These are phyloP conservation scores for Fragaria vesca DNA, from an alignment of 306 rosid species.

Conservation along the genomic window DNA sequence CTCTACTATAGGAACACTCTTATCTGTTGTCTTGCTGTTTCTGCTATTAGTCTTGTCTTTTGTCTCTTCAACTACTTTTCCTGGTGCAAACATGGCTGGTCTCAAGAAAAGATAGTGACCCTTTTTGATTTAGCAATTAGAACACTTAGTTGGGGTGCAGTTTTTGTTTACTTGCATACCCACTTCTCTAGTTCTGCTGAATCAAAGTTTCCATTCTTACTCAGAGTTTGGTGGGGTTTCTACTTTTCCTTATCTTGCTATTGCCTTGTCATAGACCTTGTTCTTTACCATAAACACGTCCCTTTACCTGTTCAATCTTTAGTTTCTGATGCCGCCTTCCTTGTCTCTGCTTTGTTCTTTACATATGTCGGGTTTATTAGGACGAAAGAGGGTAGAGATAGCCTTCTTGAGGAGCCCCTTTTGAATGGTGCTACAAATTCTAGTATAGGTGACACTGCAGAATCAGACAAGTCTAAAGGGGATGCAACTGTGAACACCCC, in stretches of 20 bases:
- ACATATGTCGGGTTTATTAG: slow-evolving; percentile 37
- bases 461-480: slow-evolving; percentile 33
- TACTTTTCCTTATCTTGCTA: slow-evolving; percentile 45
- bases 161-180: slow-evolving; percentile 40
- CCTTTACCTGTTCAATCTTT: slow-evolving; percentile 36
- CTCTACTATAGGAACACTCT: slow-evolving; percentile 26
- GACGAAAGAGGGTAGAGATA: slow-evolving; percentile 31
- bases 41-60: slow-evolving; percentile 37
- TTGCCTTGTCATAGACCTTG: slow-evolving; percentile 43
- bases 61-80: slow-evolving; percentile 45
- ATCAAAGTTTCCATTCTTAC: slow-evolving; percentile 25
- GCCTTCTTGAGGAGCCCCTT: slow-evolving; percentile 62
- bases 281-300: slow-evolving; percentile 28
- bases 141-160: slow-evolving; percentile 45
- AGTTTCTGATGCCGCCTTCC: slow-evolving; percentile 44
- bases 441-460: slow-evolving; percentile 15
- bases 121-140: slow-evolving; percentile 45
- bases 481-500: slow-evolving; percentile 40
- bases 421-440: slow-evolving; percentile 43
- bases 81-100: slow-evolving; percentile 41
- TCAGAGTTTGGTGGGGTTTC: slow-evolving; percentile 61
- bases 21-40: slow-evolving; percentile 29
- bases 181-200: slow-evolving; percentile 20
- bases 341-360: slow-evolving; percentile 45
- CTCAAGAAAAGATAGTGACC: slow-evolving; percentile 35